phyloP scores from a whole-genome alignment of 1,284 basidiomycete genomes.

The Fomitopsis palustris region DNA sequence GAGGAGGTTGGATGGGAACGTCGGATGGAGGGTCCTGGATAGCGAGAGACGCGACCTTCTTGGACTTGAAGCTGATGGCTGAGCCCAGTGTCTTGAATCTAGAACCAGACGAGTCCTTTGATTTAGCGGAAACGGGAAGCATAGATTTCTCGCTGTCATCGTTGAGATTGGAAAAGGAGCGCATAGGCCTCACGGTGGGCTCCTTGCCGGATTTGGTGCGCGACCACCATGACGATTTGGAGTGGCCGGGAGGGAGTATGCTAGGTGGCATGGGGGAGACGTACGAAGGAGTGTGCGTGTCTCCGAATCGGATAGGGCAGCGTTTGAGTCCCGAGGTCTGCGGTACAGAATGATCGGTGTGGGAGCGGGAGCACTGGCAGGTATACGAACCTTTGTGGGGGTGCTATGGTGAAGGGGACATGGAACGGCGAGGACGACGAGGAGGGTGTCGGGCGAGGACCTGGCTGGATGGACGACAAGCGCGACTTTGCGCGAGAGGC shows the following conservation, averaged over 20 bases:
- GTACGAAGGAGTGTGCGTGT: slow-evolving; percentile 24
- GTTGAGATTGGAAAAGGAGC: slow-evolving; percentile 16
- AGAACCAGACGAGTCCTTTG: slow-evolving; percentile 27
- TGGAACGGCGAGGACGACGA: not conserved
- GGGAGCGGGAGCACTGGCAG: not conserved
- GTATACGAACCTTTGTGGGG: not conserved
- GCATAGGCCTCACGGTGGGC: slow-evolving; percentile 14
- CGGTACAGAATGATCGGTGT: slow-evolving; percentile 5
- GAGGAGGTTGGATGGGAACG: slow-evolving; percentile 14
- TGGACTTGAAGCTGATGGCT: slow-evolving; percentile 61
- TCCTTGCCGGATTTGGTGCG: slow-evolving; percentile 30
- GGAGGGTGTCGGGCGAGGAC: not conserved
- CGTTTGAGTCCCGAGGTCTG: slow-evolving; percentile 17
- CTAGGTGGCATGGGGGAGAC: slow-evolving; percentile 24
- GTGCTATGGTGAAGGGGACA: not conserved
- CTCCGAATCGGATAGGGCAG: slow-evolving; percentile 17
- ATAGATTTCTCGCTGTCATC: slow-evolving; percentile 21
- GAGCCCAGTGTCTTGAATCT: slow-evolving; percentile 53
- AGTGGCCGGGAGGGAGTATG: slow-evolving; percentile 15
- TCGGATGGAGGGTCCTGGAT: slow-evolving; percentile 45
- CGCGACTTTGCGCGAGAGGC: slow-evolving; percentile 2
- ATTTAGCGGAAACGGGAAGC: slow-evolving; percentile 12
- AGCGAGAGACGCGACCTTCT: slow-evolving; percentile 49
- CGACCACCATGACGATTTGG: slow-evolving; percentile 32
- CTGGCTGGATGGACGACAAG: not conserved